These are phyloP conservation scores for Rhynchospora breviuscula DNA, from an alignment of 176 grass and related monocot genomes.

Conservation along the genomic window DNA sequence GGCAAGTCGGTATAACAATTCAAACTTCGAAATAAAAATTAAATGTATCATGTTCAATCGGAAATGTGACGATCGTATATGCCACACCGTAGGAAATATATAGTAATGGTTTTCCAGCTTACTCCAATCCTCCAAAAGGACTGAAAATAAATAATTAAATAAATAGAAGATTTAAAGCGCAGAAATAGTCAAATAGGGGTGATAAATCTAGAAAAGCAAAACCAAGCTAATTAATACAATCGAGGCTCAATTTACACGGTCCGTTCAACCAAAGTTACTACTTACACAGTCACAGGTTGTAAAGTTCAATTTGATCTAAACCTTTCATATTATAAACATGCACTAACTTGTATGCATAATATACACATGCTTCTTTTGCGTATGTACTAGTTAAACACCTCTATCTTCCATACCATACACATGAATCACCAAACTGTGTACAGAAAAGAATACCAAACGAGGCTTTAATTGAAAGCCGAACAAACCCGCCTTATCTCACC, in stretches of 20 bases:
- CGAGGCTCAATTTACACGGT: background rate
- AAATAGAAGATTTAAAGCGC: background rate
- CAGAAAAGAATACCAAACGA: background rate
- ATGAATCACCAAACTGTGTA: slow-evolving; percentile 18
- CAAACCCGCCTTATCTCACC: slow-evolving; percentile 75
- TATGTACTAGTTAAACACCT: slow-evolving; percentile 8
- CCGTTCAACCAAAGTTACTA: background rate
- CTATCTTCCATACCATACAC: slow-evolving; percentile 7
- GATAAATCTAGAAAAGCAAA: background rate
- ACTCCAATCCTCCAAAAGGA: no score
- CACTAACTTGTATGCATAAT: slow-evolving; percentile 20
- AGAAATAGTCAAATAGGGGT: background rate
- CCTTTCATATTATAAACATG: slow-evolving; percentile 23
- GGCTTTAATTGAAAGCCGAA: slow-evolving; percentile 67
- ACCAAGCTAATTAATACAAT: background rate
- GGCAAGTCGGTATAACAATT: no score
- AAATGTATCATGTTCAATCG: no score
- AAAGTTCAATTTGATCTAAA: background rate
- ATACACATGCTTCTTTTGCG: slow-evolving; percentile 16
- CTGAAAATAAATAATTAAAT: background rate
- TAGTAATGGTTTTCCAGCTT: no score
- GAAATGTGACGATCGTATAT: no score
- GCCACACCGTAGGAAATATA: no score
- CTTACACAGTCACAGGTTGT: background rate
- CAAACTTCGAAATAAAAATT: no score